Evolutionary conservation across 192 early-diverging fungal genomes (phyloP), one percentile per base, ranked within the genome.

Genomic region (Linnemannia schmuckeri): DNA sequence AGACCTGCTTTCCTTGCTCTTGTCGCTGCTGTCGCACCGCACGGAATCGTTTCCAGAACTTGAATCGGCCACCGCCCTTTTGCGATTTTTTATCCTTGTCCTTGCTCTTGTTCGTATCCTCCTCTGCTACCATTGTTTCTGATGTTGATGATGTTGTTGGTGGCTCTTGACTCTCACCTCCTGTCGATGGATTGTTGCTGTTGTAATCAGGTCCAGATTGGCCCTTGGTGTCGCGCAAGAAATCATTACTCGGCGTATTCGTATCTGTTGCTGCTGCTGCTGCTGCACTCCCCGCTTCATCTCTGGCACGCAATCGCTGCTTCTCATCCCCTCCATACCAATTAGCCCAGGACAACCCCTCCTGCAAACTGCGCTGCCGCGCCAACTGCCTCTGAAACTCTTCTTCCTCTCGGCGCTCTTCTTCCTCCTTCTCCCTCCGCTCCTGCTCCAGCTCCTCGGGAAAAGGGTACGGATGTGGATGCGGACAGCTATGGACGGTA

Each of bases 401-500:
- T 22, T 75, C 74, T 35, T 75, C 46, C 37, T 42, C 33, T 47
- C n/a, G 17, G 0, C 46, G 42, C 20, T 40, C 30, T 38, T 35
- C 61, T 9, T 68, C 75, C 22, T 77, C 79, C 12, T 77, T 30
- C 74, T 55, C 27, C 13, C 6, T 63, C 49, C 75, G 54, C 20
- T 86, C 84, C 44, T 55, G 42, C 61, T 86, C 84, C 27, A 86
- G 6, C 46, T 86, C 84, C 30, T 86, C 79, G 0, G 84, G 84
- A n/a, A 74, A 86, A 0, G 84, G 84, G 52, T 86, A 86, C 20
- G 79, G 84, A 46, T 86, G 84, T 30, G 68, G 42, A 38, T 86
- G 79, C 6, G 84, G 84, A 77, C 84, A 86, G 40, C 78, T 78
- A 40, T 86, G 84, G n/a, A 86, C 77, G 1, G 84, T 86, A 57